Conservation (phyloP, 2,329 filamentous ascomycete species). For the Dryadomyces quercivorus region DNA sequence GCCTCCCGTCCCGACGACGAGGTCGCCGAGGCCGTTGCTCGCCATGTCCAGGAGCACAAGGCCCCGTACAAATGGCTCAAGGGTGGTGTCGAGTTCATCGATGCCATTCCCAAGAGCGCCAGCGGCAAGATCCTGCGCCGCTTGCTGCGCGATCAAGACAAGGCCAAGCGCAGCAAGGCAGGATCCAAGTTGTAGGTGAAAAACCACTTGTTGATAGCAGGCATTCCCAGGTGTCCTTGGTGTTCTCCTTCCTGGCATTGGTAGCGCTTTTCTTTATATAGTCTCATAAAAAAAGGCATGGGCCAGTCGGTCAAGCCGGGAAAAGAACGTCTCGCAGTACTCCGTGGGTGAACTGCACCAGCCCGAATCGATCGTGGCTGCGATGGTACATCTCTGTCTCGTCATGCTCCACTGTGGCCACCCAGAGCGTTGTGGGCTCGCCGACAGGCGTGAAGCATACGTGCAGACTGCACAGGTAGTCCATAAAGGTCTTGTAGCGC, state of each 20-base stretch:
- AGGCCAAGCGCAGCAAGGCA: conserved; percentile 7
- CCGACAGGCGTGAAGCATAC: conserved; percentile 4
- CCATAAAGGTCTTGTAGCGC: conserved; percentile 8
- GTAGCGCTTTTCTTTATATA: too few relatives aligned
- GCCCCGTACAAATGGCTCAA: conserved; percentile 57
- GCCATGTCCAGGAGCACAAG: conserved; percentile 54
- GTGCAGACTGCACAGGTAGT: conserved; percentile 10
- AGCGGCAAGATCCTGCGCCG: conserved; percentile 63
- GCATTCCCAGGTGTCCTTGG: not conserved
- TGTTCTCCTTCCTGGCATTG: not conserved
- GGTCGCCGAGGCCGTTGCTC: conserved; percentile 36
- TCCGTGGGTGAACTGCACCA: conserved; percentile 3
- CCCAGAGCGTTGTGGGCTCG: conserved; percentile 1
- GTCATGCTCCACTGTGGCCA: conserved; percentile 6
- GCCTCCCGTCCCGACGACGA: conserved; percentile 38
- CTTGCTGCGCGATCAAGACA: conserved; percentile 58
- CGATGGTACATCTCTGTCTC: conserved; percentile 5
- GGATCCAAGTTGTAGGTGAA: conserved; percentile 4
- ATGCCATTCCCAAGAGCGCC: conserved; percentile 59
- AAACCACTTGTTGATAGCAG: not conserved
- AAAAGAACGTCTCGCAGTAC: conserved; percentile 3
- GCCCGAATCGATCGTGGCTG: not conserved
- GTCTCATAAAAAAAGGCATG: not conserved
- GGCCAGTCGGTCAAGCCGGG: too few relatives aligned
- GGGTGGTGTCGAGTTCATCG: conserved; percentile 50